Evolutionary conservation across 441 rosid genomes (phyloP).

Genomic region (Codiaeum variegatum): DNA sequence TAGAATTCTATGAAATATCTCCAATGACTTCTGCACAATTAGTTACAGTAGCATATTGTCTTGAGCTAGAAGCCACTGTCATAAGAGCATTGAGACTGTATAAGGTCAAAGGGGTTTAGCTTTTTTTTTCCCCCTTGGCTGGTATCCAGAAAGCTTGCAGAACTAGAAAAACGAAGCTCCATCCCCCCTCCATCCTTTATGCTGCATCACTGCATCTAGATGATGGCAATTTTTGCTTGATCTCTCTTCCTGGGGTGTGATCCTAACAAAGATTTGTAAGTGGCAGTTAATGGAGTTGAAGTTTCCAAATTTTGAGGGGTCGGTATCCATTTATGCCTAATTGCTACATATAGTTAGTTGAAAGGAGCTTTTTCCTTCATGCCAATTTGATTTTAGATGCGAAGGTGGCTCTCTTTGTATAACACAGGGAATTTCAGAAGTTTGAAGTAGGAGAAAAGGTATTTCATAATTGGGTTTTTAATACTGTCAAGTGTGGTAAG

Average conservation of each 20-base stretch:
- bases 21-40: neutral
- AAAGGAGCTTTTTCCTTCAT: neutral
- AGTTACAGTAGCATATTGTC: neutral
- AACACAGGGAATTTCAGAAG: neutral
- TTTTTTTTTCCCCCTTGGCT: too few relatives aligned
- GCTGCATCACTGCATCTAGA: too few relatives aligned
- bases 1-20: neutral
- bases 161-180: too few relatives aligned
- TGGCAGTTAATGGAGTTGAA: too few relatives aligned
- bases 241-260: neutral
- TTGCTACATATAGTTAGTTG: too few relatives aligned
- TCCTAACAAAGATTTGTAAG: too few relatives aligned
- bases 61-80: neutral
- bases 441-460: neutral
- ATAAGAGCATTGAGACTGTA: too few relatives aligned
- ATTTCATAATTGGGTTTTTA: neutral
- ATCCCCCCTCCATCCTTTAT: too few relatives aligned
- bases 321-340: too few relatives aligned
- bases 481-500: neutral
- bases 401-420: neutral
- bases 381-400: constrained; percentile 1
- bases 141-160: too few relatives aligned
- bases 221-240: neutral
- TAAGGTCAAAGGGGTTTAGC: too few relatives aligned
- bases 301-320: too few relatives aligned